Evolutionary conservation across 148 eudicot species (phyloP), one percentile per base, ranked within the genome.

Genomic region (Nyssa sinensis): DNA sequence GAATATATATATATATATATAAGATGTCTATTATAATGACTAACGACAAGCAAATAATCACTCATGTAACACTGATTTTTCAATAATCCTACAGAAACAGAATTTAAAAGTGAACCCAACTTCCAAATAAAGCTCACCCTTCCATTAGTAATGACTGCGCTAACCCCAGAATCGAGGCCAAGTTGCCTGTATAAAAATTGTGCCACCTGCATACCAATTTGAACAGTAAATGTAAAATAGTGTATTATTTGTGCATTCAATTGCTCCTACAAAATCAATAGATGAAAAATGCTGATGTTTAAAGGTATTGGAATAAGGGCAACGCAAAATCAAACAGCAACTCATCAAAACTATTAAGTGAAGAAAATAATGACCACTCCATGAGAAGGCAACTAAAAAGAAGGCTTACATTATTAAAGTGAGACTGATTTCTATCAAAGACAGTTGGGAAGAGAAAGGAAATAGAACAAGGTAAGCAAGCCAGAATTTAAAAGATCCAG

Each of bases 61-160:
- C 21, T 55, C 6, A 44, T 5, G 24, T 16, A 30, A 59, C n/a
- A 19, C 4, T 47, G 30, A 70, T 70, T 31, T 2, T 27, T 51
- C 16, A 51, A 28, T 7, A 14, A 8, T 8, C 39, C 41, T 53
- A 33, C 6, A 28, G 7, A 53, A 70, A 53, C 17, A 29, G 60
- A 69, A 27, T 57, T 47, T 39, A 44, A 39, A 2, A 51, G 16
- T 55, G 12, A 66, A 75, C 16, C 53, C 12, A 27, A 33, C 31
- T 19, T 64, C 32, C 31, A 75, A 59, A 44, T 53, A 64, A 70
- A 78, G 80, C 96, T 59, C 71, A 95, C 99, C 93, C 99, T 92
- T 69, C 99, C 99, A 85, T 93, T 95, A 35, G 99, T 95, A 81
- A 95, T 83, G 80, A 92, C 90, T 80, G 97, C 96, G 86, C 84